A percentile compares a stretch with the other conserved stretches of the same genome.
phyloP scores from a whole-genome alignment of 2,329 filamentous ascomycete genomes.

The Dryadomyces quercus-mongolicae region DNA sequence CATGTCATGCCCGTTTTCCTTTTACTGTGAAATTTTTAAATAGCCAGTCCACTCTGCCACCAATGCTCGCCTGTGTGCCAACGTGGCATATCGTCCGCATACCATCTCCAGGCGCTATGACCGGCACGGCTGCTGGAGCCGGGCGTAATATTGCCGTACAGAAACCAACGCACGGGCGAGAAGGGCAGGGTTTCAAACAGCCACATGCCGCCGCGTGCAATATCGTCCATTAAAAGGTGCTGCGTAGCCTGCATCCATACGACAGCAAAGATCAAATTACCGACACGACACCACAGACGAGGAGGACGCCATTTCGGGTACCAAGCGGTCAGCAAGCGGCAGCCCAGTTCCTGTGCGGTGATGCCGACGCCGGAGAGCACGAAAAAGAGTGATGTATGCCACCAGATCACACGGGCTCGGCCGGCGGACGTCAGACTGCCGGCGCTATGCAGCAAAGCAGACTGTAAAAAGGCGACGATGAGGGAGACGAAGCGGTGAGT shows the following conservation, averaged over 20 bases:
- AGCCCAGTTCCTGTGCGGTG: constrained; percentile 39
- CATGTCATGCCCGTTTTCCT: too few species aligned
- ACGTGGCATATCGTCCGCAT: constrained; percentile 33
- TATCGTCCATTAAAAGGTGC: constrained; percentile 60
- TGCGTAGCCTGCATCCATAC: constrained; percentile 59
- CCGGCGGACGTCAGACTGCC: constrained; percentile 55
- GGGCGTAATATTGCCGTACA: background rate
- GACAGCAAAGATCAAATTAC: constrained; percentile 51
- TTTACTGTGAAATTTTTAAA: constrained; percentile 14
- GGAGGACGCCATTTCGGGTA: background rate
- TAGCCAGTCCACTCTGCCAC: constrained; percentile 36
- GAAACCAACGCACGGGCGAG: constrained; percentile 52
- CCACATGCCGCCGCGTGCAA: constrained; percentile 64
- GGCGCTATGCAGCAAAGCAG: constrained; percentile 56
- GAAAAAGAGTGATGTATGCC: constrained; percentile 57
- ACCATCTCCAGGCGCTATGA: constrained; percentile 53
- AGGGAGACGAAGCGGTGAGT: constrained; percentile 8
- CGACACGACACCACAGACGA: constrained; percentile 27
- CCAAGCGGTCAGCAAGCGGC: constrained; percentile 16
- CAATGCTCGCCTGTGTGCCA: constrained; percentile 52
- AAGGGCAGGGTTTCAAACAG: constrained; percentile 71
- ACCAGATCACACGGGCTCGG: constrained; percentile 33
- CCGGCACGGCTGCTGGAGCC: constrained; percentile 24
- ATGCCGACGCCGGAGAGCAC: constrained; percentile 56
- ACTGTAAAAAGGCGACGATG: constrained; percentile 49